A percentile compares a stretch with the other conserved stretches of the same genome.
Evolutionary conservation across 192 early-diverging fungal genomes (phyloP).

Genomic region (Coemansia brasiliensis): DNA sequence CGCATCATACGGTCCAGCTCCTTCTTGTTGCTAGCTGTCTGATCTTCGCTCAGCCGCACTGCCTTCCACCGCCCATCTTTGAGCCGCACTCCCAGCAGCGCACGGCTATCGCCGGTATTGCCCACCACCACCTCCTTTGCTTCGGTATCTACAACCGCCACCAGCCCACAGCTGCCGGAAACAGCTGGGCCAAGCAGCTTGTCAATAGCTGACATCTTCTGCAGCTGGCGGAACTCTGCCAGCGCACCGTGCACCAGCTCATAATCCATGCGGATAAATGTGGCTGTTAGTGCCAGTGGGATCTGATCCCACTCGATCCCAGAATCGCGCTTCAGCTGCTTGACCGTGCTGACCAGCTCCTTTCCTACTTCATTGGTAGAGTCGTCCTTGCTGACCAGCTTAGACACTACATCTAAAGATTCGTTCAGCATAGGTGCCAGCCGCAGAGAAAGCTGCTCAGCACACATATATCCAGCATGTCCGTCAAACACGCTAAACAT

Average conservation of each 20-base stretch:
- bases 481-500: conserved; percentile 47
- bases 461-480: conserved; percentile 41
- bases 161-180: conserved; percentile 41
- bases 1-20: conserved; percentile 59
- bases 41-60: conserved; percentile 63
- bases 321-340: conserved; percentile 22
- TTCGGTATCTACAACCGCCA: conserved; percentile 32
- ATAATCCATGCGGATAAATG: conserved; percentile 33
- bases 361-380: not conserved
- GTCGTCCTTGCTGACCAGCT: conserved; percentile 4
- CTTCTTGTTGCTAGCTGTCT: conserved; percentile 54
- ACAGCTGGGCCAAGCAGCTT: conserved; percentile 42
- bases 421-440: conserved; percentile 44
- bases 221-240: conserved; percentile 22
- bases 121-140: conserved; percentile 36
- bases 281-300: conserved; percentile 23
- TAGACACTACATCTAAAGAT: conserved; percentile 14
- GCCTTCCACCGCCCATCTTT: conserved; percentile 56
- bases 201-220: conserved; percentile 20
- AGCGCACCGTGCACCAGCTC: conserved; percentile 23
- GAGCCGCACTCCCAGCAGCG: conserved; percentile 42
- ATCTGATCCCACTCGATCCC: conserved; percentile 37
- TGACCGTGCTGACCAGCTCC: conserved; percentile 15
- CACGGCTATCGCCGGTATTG: conserved; percentile 46
- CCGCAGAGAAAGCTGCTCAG: conserved; percentile 31